Evolutionary conservation across 1,284 basidiomycete species (phyloP).

Genomic region (Pascua guehoae): DNA sequence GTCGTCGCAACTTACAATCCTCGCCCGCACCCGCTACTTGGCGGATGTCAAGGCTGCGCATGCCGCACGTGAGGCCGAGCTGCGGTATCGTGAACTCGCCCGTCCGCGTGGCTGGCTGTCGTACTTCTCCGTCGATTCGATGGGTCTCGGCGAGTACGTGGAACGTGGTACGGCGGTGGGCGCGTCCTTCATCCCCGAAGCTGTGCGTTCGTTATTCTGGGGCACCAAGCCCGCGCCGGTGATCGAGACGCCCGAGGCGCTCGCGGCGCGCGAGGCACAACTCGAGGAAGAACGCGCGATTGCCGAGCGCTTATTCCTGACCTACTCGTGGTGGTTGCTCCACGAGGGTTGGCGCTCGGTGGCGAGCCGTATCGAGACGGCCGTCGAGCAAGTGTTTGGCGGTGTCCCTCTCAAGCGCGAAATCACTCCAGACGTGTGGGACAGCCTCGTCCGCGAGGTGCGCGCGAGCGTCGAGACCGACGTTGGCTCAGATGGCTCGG

Average conservation of each 20-base stretch:
- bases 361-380: conserved; percentile 31
- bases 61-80: conserved; percentile 6
- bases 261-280: conserved; percentile 16
- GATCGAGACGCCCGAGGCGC: conserved; percentile 4
- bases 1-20: conserved; percentile 44
- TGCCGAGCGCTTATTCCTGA: conserved; percentile 45
- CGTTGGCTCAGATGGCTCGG: conserved; percentile 9
- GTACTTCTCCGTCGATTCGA: conserved; percentile 31
- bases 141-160: conserved; percentile 33
- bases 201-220: no score
- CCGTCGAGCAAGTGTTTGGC: conserved; percentile 41
- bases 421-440: conserved; percentile 38
- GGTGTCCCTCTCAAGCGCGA: conserved; percentile 44
- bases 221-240: background rate
- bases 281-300: conserved; percentile 25
- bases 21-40: conserved; percentile 42
- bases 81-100: background rate
- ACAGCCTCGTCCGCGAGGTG: conserved; percentile 35
- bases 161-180: conserved; percentile 13
- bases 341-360: conserved; percentile 47
- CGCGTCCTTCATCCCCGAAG: conserved; percentile 2
- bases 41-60: conserved; percentile 30
- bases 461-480: conserved; percentile 38
- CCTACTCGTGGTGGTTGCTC: conserved; percentile 49
- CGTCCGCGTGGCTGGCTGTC: conserved; percentile 9